Evolutionary conservation across 768 basidiomycete genomes (phyloP).

Genomic region (Russula brevipes): DNA sequence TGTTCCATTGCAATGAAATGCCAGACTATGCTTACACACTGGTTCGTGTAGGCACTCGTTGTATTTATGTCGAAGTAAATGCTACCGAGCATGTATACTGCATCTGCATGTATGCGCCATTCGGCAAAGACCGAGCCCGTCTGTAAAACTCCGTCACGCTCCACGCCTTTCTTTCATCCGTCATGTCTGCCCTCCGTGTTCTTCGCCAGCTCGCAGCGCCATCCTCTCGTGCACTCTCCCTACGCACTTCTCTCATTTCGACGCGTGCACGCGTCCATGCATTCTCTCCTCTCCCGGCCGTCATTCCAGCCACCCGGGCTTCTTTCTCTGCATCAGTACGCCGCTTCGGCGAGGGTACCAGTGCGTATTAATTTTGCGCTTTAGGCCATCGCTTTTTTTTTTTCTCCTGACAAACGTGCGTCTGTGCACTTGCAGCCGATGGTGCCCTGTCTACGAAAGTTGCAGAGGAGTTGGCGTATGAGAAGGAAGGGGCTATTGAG

Average conservation of each 20-base stretch:
- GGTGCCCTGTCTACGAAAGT: conserved; percentile 69
- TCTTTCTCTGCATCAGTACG: conserved; percentile 39
- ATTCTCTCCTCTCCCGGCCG: conserved; percentile 23
- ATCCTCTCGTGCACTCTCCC: conserved; percentile 38
- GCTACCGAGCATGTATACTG: no score
- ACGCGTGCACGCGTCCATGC: conserved; percentile 28
- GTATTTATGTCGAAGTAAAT: background rate
- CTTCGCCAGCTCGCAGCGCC: conserved; percentile 51
- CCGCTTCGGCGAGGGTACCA: conserved; percentile 40
- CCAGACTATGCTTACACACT: background rate
- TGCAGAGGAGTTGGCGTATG: conserved; percentile 79
- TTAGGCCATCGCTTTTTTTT: background rate
- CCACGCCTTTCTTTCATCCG: conserved; percentile 1
- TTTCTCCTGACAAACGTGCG: background rate
- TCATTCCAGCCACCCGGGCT: conserved; percentile 30
- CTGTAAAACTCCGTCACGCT: background rate
- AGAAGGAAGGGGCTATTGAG: conserved; percentile 53
- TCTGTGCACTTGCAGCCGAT: conserved; percentile 48
- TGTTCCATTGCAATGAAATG: background rate
- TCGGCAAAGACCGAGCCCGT: background rate
- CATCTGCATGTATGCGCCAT: no score
- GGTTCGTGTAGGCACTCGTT: background rate
- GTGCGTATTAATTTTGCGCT: conserved; percentile 32
- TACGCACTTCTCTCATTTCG: conserved; percentile 27
- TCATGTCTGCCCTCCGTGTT: conserved; percentile 60